These are phyloP conservation scores for Eutypella sp. DNA, from an alignment of 2,329 filamentous ascomycete species.

Conservation along the genomic window DNA sequence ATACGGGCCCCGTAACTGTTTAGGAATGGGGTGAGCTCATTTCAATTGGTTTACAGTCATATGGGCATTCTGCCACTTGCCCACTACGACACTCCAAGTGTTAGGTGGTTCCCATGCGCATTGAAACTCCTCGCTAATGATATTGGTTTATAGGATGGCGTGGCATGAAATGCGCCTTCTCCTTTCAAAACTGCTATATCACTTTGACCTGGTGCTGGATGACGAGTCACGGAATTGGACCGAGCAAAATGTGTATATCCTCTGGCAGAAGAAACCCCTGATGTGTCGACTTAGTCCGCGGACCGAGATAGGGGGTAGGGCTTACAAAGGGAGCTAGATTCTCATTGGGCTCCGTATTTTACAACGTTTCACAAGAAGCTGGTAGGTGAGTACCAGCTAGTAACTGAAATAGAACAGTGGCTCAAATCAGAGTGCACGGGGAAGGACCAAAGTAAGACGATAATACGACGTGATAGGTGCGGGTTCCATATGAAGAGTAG, in stretches of 20 bases:
- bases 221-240: conserved; percentile 9
- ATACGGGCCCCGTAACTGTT: conserved; percentile 15
- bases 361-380: too few species aligned
- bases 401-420: too few species aligned
- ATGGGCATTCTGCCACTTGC: too few species aligned
- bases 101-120: neutral
- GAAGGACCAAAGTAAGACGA: too few species aligned
- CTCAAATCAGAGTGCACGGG: too few species aligned
- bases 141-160: conserved; percentile 6
- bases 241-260: conserved; percentile 11
- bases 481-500: too few species aligned
- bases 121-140: neutral
- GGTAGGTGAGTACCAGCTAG: too few species aligned
- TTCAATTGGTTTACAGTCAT: neutral
- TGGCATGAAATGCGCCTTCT: conserved; percentile 17
- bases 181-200: conserved; percentile 10
- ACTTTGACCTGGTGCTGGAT: conserved; percentile 12
- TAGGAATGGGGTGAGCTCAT: conserved; percentile 11
- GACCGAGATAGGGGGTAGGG: too few species aligned
- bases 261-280: conserved; percentile 3
- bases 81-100: neutral
- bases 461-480: too few species aligned
- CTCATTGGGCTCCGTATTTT: too few species aligned
- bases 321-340: too few species aligned
- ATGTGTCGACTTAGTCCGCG: too few species aligned